Conservation (phyloP, 768 basidiomycete species). For the Macrocybe gigantea region DNA sequence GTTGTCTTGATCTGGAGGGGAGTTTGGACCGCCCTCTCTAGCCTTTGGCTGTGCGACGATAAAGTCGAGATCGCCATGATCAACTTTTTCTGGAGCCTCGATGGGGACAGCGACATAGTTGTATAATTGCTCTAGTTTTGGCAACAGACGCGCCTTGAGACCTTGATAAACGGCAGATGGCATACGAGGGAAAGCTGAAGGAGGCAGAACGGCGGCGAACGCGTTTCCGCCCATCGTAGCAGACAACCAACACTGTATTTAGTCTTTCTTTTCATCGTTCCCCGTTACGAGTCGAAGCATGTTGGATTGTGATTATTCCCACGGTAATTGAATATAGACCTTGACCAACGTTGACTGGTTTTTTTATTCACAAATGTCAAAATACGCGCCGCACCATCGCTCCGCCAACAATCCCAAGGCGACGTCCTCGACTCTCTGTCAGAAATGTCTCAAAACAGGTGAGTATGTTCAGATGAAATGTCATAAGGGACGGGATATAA, state of each 20-base stretch:
- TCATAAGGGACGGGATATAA: too few species aligned
- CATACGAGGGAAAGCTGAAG: slow-evolving; percentile 54
- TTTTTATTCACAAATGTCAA: slow-evolving; percentile 50
- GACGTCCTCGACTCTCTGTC: slow-evolving; percentile 65
- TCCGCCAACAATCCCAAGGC: slow-evolving; percentile 60
- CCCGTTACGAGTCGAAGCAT: not conserved
- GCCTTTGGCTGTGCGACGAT: slow-evolving; percentile 44
- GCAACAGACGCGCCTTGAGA: slow-evolving; percentile 40
- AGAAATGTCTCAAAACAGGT: slow-evolving; percentile 77
- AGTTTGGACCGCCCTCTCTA: slow-evolving; percentile 6
- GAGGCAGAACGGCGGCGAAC: slow-evolving; percentile 40
- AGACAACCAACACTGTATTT: not conserved
- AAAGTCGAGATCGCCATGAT: slow-evolving; percentile 69
- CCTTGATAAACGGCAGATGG: slow-evolving; percentile 46
- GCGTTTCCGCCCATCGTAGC: slow-evolving; percentile 65
- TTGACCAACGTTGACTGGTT: too few species aligned
- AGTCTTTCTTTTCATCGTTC: not conserved
- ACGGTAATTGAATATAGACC: too few species aligned
- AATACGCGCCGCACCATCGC: slow-evolving; percentile 69
- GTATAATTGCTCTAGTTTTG: slow-evolving; percentile 42
- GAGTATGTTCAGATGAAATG: slow-evolving; percentile 7
- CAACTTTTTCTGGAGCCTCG: slow-evolving; percentile 60
- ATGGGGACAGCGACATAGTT: slow-evolving; percentile 44
- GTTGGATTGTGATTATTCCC: too few species aligned
- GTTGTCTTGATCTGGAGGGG: slow-evolving; percentile 3